These are phyloP conservation scores for Hanseniaspora clermontiae DNA, from an alignment of 805 yeast species.

Conservation along the genomic window DNA sequence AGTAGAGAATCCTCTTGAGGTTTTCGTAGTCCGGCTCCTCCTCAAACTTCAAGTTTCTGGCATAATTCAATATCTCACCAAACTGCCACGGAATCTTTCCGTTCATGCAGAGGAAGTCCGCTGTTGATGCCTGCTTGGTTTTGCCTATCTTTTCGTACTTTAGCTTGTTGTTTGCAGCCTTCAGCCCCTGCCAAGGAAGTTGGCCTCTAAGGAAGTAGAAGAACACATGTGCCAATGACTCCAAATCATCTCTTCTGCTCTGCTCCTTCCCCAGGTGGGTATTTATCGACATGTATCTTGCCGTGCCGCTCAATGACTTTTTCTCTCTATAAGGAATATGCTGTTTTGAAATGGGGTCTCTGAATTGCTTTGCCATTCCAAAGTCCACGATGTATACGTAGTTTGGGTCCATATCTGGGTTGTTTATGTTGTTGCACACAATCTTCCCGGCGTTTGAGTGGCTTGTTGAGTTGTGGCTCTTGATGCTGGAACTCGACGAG, in stretches of 20 bases:
- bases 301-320: slow-evolving; percentile 72
- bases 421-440: slow-evolving; percentile 33
- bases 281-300: slow-evolving; percentile 76
- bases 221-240: slow-evolving; percentile 70
- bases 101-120: slow-evolving; percentile 41
- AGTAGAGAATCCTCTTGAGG: slow-evolving; percentile 47
- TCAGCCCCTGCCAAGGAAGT: slow-evolving; percentile 83
- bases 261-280: slow-evolving; percentile 82
- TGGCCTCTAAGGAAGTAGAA: slow-evolving; percentile 67
- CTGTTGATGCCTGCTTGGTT: slow-evolving; percentile 58
- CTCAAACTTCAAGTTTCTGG: slow-evolving; percentile 58
- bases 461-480: background rate
- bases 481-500: background rate
- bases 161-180: slow-evolving; percentile 73
- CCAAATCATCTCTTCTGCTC: slow-evolving; percentile 71
- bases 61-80: slow-evolving; percentile 59
- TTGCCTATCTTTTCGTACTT: slow-evolving; percentile 78
- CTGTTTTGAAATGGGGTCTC: slow-evolving; percentile 67
- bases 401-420: slow-evolving; percentile 48
- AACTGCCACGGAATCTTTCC: slow-evolving; percentile 59
- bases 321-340: slow-evolving; percentile 75
- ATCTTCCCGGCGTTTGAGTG: background rate
- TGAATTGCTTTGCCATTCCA: slow-evolving; percentile 77
- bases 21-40: slow-evolving; percentile 70
- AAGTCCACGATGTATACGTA: slow-evolving; percentile 64